Base-by-base conservation (phyloP, 805 yeast species). In the Yamadazyma olivae region DNA sequence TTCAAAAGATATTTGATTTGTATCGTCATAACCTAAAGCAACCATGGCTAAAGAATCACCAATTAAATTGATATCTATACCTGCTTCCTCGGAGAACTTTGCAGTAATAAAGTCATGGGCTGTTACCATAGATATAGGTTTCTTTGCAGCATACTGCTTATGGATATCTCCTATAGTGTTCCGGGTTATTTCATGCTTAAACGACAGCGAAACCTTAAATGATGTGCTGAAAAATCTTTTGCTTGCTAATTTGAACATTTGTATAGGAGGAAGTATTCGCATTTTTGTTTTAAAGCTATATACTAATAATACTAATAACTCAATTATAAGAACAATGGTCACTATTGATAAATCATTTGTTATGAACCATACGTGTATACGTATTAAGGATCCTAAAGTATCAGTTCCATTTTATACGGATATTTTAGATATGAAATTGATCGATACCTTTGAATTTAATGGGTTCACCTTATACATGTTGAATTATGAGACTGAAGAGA, bases 41-140 rank as follows among this genome's bases (percentile, higher is more conserved):
- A 86, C 90, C 96, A 89, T 91, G 0, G 96, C 88, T 17, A 93
- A 62, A 0, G 97, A 90, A 57, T 91, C 99, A 3, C 99, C 99
- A 3, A 91, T 81, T 2, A 91, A 69, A 5, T 81, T 68, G 39
- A 81, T 70, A 48, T 91, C 97, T 2, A 79, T 70, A 1, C 74
- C 71, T 0, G 90, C 76, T 13, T 69, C 57, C 17, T 82, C 80
- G 0, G 89, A 95, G 49, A 83, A 66, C 20, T 68, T 64, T 1
- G 80, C 93, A 0, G 95, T 81, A 13, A 90, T 77, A 50, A 70
- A 83, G 54, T 91, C 98, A 56, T 91, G 88, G 0, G 96, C 95
- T 0, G 99, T 91, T n/a, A 89, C 64, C 54, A 64, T 56, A 4
- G 70, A 52, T 9, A 63, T 61, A 7, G 70, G 64, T 22, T 42